Evolutionary conservation across 2,329 filamentous ascomycete species (phyloP), one percentile per base, ranked within the genome.

Genomic region (Pseudogymnoascus destructans): DNA sequence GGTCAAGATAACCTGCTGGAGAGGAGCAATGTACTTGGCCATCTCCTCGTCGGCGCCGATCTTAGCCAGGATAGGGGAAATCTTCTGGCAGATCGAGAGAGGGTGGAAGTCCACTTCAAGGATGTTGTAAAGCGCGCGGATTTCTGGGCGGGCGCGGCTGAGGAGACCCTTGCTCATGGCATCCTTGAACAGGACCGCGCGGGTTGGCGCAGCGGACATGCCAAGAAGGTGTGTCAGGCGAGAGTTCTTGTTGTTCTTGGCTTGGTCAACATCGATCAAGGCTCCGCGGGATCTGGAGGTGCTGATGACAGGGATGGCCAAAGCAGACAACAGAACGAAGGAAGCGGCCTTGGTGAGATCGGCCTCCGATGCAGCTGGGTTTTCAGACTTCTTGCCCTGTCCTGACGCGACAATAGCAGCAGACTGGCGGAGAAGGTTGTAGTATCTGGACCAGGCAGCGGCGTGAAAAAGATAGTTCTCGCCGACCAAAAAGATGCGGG

Each of bases 381-480:
- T 96, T 70, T 98, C 93, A 67, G 90, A 83, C 82, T 96, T 97
- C 72, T 87, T 84, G 74, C 88, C 85, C 72, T 93, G 89, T 57
- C 91, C 91, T 59, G 85, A 81, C 57, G 89, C 87, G 58, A 96
- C 82, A 59, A 92, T 78, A 60, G 84, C 84, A 36, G 90, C 85
- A 56, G 92, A 96, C 72, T 95, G 87, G 68, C 91, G 90, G 63
- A 98, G 85, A 32, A 98, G 84, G 71, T 90, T 95, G 79, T 95
- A 97, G 78, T 96, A 97, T 67, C 92, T 82, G 66, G 90, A 95
- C 89, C 90, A 98, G 62, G 93, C 90, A 58, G 93, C 93, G 65
- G 93, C 93, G 71, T 98, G 93, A 84, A 98, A 98, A 49, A 98
- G 84, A 72, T 97, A 97, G 79, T 98, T 98, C 76, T 97, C 93